A percentile compares a stretch with the other conserved stretches of the same genome.
These are phyloP conservation scores for Pseudonitzschia delicatissima DNA, from an alignment of 108 stramenopile genomes.

Conservation along the genomic window DNA sequence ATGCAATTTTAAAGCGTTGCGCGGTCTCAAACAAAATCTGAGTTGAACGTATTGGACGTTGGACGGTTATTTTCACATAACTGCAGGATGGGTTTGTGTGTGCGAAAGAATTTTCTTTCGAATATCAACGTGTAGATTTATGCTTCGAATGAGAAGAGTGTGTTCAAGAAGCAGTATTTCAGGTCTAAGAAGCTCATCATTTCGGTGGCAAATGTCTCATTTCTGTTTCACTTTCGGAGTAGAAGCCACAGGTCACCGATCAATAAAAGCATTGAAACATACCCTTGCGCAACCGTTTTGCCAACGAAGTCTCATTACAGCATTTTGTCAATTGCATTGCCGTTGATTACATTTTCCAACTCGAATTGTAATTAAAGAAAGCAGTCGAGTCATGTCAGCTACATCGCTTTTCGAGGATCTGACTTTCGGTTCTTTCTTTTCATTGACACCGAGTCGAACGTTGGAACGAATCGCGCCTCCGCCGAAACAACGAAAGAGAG, in stretches of 20 bases:
- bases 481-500: not conserved
- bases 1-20: no score
- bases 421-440: constrained; percentile 7
- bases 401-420: not conserved
- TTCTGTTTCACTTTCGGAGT: no score
- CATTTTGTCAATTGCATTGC: no score
- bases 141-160: not conserved
- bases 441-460: not conserved
- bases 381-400: not conserved
- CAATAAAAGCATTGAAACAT: not conserved
- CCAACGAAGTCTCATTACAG: no score
- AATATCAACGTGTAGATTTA: not conserved
- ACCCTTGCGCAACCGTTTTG: no score
- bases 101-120: not conserved
- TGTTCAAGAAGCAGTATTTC: not conserved
- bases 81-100: no score
- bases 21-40: not conserved
- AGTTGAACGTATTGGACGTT: not conserved
- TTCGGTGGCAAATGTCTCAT: not conserved
- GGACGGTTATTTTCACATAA: not conserved
- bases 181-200: not conserved
- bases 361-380: not conserved
- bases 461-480: not conserved
- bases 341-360: not conserved
- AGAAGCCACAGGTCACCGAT: not conserved